Percentiles rank a stretch among this genome's conserved stretches.
These are phyloP conservation scores for Purpureocillium takamizusanense DNA, from an alignment of 2,329 filamentous ascomycete species.

Conservation along the genomic window DNA sequence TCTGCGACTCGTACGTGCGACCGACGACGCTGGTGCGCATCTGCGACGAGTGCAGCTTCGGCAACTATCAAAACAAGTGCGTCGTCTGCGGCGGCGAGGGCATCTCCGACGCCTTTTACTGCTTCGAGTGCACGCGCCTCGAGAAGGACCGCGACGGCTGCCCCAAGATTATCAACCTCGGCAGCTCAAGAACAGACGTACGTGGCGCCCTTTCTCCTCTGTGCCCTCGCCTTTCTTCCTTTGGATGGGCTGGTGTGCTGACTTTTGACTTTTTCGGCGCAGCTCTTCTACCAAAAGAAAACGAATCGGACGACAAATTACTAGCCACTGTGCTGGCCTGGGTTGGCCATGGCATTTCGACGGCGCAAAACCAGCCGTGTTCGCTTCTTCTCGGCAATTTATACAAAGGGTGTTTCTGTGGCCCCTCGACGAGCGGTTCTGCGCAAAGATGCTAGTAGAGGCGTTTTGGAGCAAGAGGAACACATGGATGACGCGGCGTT, in stretches of 20 bases:
- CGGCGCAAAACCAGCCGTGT: too few relatives aligned
- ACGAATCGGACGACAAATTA: conserved; percentile 51
- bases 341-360: conserved; percentile 25
- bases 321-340: conserved; percentile 38
- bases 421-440: too few relatives aligned
- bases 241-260: conserved; percentile 1
- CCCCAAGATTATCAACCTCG: conserved; percentile 98
- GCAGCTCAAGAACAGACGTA: conserved; percentile 90
- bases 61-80: conserved; percentile 99
- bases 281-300: conserved; percentile 60
- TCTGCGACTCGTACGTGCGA: conserved; percentile 97
- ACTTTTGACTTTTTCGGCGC: background rate
- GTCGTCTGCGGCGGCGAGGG: conserved; percentile 97
- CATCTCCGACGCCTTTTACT: conserved; percentile 97
- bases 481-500: conserved; percentile 5
- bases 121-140: conserved; percentile 93
- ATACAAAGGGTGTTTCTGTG: too few relatives aligned
- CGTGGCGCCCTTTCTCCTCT: conserved; percentile 17
- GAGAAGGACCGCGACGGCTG: conserved; percentile 97
- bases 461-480: conserved; percentile 6
- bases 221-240: conserved; percentile 38
- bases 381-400: too few relatives aligned
- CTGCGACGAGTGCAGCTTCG: conserved; percentile 98
- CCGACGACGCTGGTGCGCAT: conserved; percentile 95
- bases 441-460: too few relatives aligned